Evolutionary conservation across 2,329 filamentous ascomycete genomes (phyloP), one percentile per base, ranked within the genome.

Genomic region (Fusarium sp.): DNA sequence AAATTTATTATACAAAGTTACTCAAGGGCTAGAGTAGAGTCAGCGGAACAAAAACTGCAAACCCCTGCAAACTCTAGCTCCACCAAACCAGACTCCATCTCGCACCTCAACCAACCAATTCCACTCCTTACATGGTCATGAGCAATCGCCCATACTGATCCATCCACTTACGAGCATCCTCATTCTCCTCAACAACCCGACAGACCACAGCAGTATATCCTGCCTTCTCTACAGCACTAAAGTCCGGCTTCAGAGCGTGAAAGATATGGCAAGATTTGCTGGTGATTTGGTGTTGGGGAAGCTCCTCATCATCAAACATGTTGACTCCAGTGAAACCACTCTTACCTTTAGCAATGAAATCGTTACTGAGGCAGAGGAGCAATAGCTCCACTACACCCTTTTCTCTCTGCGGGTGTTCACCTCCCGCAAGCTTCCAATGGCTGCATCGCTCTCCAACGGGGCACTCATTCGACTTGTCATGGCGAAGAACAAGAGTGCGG

Each of bases 91-190:
- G 30, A 30, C 30, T 30, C 30, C 30, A 30, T 30, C 30, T 30
- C 4, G 9, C 15, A 30, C 6, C 0, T 14, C 17, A 9, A 6
- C 18, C 5, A 20, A n/a, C 18, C 13, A 3, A 5, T 13, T 3
- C 30, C 12, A n/a, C 10, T 27, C 23, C 7, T 9, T 15, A 20
- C 6, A 42, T 23, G 3, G 5, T 8, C 10, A 42, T 23, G 13
- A 42, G n/a, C 40, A 23, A 12, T 23, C n/a, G n/a, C 7, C 38
- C n/a, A 41, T 20, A 20, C n/a, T 23, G n/a, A 42, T 42, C n/a
- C 13, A 26, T 42, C 14, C 40, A 42, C 40, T 14, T 15, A 17
- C 20, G 7, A 15, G 12, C 6, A 17, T 6, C 14, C 7, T 9
- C 20, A 1, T 15, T 7, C 2, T 10, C 40, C 13, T 17, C 40